Conservation (phyloP, 768 basidiomycete genomes). For the Serendipita sp. region DNA sequence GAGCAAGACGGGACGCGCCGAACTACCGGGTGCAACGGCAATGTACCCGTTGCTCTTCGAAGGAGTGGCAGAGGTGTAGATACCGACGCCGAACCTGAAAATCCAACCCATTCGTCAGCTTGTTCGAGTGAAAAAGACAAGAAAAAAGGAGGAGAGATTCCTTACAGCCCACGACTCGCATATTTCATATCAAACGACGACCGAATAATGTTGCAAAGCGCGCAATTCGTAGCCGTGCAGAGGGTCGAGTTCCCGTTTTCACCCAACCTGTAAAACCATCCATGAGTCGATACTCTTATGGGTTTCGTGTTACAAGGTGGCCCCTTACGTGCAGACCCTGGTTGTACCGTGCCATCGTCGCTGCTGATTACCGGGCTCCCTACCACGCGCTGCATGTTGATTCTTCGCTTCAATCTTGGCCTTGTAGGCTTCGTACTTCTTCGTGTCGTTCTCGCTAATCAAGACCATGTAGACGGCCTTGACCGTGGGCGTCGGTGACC, state of each 20-base stretch:
- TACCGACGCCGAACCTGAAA: slow-evolving; percentile 46
- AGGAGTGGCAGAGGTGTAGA: slow-evolving; percentile 65
- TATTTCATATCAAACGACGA: slow-evolving; percentile 55
- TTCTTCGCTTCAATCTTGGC: slow-evolving; percentile 40
- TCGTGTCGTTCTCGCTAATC: slow-evolving; percentile 29
- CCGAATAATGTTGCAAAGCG: slow-evolving; percentile 45
- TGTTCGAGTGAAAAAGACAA: too few relatives aligned
- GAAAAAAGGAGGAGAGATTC: background rate
- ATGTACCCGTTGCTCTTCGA: slow-evolving; percentile 30
- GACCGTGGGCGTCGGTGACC: slow-evolving; percentile 39
- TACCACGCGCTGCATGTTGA: slow-evolving; percentile 35
- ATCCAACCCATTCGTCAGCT: background rate
- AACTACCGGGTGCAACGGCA: slow-evolving; percentile 34
- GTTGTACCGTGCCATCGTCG: slow-evolving; percentile 62
- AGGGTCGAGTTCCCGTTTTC: slow-evolving; percentile 39
- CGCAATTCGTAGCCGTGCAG: slow-evolving; percentile 40
- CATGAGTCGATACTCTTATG: background rate
- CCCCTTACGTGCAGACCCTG: slow-evolving; percentile 31
- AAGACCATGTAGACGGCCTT: slow-evolving; percentile 49
- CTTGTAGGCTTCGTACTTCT: slow-evolving; percentile 46
- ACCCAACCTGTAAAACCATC: slow-evolving; percentile 22
- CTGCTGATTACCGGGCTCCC: slow-evolving; percentile 52
- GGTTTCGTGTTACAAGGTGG: background rate
- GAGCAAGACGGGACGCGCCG: slow-evolving; percentile 46
- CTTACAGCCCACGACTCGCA: slow-evolving; percentile 54